phyloP scores from a whole-genome alignment of 345 rosid species.

The Arabidopsis suecica region DNA sequence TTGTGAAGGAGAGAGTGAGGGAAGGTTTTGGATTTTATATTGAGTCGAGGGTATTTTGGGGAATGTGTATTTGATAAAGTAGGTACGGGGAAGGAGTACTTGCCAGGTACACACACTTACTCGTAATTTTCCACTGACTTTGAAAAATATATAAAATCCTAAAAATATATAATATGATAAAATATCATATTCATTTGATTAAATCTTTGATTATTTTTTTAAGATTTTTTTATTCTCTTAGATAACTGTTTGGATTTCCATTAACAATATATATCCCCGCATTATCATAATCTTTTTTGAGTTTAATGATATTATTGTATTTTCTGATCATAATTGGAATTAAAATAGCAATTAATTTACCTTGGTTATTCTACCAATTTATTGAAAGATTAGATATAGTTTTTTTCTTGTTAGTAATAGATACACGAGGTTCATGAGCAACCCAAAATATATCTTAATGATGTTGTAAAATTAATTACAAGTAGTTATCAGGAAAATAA shows the following conservation, averaged over 20 bases:
- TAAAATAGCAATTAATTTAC: constrained; percentile 2
- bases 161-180: no score
- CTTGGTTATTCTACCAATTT: constrained; percentile 1
- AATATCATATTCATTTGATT: not conserved
- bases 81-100: constrained; percentile 56
- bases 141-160: not conserved
- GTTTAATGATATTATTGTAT: not conserved
- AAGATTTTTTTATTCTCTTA: not conserved
- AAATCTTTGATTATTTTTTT: not conserved
- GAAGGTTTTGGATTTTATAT: constrained; percentile 29
- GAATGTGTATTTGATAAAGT: constrained; percentile 22
- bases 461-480: not conserved
- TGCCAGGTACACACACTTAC: constrained; percentile 57
- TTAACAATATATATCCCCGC: not conserved
- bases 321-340: not conserved
- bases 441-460: not conserved
- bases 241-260: constrained; percentile 14
- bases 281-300: not conserved
- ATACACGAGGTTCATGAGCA: constrained; percentile 12
- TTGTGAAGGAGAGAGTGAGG: constrained; percentile 22
- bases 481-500: not conserved
- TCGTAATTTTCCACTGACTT: constrained; percentile 17
- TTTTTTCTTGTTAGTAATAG: not conserved
- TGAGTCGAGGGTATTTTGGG: constrained; percentile 12
- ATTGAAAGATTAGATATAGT: not conserved